A percentile compares a stretch with the other conserved stretches of the same genome.
These are phyloP conservation scores for Chalciporus piperatus DNA, from an alignment of 768 basidiomycete species.

Conservation along the genomic window DNA sequence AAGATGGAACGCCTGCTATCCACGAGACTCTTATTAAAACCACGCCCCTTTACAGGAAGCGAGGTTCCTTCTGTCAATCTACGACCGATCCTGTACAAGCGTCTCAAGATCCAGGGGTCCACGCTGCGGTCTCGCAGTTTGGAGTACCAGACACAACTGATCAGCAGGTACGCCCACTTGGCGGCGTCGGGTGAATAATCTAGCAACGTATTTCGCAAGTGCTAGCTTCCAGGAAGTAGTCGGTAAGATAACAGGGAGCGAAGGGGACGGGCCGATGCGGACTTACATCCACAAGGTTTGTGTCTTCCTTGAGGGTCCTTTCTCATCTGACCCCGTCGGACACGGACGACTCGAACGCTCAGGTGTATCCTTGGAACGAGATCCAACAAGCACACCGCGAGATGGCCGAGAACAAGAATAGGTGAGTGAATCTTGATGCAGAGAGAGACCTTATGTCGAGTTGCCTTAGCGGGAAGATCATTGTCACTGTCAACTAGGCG, in stretches of 20 bases:
- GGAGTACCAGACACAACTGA: constrained; percentile 76
- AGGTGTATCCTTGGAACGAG: constrained; percentile 80
- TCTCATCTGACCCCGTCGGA: constrained; percentile 11
- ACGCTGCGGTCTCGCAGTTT: constrained; percentile 73
- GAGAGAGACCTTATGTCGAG: neutral
- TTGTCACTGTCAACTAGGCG: constrained; percentile 25
- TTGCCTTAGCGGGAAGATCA: constrained; percentile 31
- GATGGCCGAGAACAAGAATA: constrained; percentile 75
- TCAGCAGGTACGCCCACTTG: constrained; percentile 44
- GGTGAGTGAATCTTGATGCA: constrained; percentile 23
- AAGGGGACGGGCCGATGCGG: constrained; percentile 59
- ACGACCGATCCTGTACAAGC: constrained; percentile 71
- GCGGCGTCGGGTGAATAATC: neutral
- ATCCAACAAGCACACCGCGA: constrained; percentile 79
- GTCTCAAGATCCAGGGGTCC: constrained; percentile 84
- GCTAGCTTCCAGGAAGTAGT: constrained; percentile 57
- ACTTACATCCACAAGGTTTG: constrained; percentile 77
- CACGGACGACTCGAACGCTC: constrained; percentile 8
- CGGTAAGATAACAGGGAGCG: constrained; percentile 53
- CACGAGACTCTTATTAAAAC: constrained; percentile 20
- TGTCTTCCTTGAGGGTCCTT: constrained; percentile 8
- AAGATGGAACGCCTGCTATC: constrained; percentile 12
- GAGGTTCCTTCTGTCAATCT: constrained; percentile 55
- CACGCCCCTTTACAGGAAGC: constrained; percentile 40
- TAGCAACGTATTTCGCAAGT: constrained; percentile 1